Conservation (phyloP, 768 basidiomycete genomes). For the Calvatia gigantea region DNA sequence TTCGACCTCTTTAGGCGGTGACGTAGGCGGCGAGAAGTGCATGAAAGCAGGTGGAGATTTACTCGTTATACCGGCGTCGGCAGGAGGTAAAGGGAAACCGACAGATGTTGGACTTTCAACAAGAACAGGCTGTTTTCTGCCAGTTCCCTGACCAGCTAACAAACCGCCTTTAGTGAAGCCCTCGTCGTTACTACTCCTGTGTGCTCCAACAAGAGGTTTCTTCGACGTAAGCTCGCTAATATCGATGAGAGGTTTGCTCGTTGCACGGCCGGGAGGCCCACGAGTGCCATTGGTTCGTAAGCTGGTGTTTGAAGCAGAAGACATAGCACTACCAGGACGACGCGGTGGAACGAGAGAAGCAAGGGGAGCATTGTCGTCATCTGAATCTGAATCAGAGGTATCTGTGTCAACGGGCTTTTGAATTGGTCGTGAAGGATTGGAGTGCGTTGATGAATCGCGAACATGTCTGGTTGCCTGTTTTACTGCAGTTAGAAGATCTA, state of each 20-base stretch:
- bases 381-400: slow-evolving; percentile 26
- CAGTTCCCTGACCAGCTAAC: neutral
- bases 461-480: slow-evolving; percentile 22
- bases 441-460: slow-evolving; percentile 24
- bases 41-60: slow-evolving; percentile 27
- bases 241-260: slow-evolving; percentile 47
- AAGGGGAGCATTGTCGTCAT: slow-evolving; percentile 59
- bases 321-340: slow-evolving; percentile 63
- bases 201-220: slow-evolving; percentile 7
- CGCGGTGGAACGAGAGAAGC: slow-evolving; percentile 57
- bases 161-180: slow-evolving; percentile 2
- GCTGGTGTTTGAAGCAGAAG: slow-evolving; percentile 31
- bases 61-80: slow-evolving; percentile 19
- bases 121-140: neutral
- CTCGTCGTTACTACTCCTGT: neutral
- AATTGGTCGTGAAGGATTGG: slow-evolving; percentile 17
- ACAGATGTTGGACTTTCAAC: slow-evolving; percentile 24
- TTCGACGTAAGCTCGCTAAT: slow-evolving; percentile 39
- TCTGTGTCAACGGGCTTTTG: neutral
- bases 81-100: slow-evolving; percentile 7
- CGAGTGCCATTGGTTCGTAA: slow-evolving; percentile 22
- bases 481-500: slow-evolving; percentile 12
- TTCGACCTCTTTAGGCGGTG: slow-evolving; percentile 25
- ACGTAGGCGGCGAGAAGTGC: slow-evolving; percentile 33
- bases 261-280: slow-evolving; percentile 9